These are phyloP conservation scores for Tetrapisispora namnaoensis DNA, from an alignment of 805 yeast species.

Conservation along the genomic window DNA sequence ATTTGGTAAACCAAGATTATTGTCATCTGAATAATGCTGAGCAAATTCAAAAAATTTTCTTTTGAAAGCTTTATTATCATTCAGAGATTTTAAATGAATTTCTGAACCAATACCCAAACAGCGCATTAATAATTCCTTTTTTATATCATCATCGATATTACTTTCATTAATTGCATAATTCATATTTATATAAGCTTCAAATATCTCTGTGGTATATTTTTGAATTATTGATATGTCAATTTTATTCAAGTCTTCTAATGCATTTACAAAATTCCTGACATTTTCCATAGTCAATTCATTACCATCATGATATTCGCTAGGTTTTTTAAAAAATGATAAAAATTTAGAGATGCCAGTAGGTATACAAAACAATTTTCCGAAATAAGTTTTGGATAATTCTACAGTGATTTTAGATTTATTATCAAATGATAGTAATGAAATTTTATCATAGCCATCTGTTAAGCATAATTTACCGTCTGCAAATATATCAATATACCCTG, in stretches of 20 bases:
- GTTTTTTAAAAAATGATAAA: background rate
- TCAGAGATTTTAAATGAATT: background rate
- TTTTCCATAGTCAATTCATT: background rate
- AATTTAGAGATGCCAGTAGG: background rate
- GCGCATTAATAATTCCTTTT: background rate
- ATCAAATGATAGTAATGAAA: slow-evolving; percentile 37
- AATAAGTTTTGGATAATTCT: slow-evolving; percentile 52
- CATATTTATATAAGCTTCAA: background rate
- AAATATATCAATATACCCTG: slow-evolving; percentile 43
- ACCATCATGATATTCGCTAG: too few species aligned
- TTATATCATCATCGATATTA: background rate
- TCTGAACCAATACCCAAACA: background rate
- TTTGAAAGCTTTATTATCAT: background rate
- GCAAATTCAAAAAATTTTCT: background rate
- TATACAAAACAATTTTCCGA: slow-evolving; percentile 49
- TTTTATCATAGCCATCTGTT: slow-evolving; percentile 34
- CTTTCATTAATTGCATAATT: background rate
- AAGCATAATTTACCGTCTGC: slow-evolving; percentile 39
- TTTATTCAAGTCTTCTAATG: background rate
- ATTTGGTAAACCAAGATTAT: background rate
- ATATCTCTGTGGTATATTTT: background rate
- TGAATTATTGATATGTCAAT: background rate
- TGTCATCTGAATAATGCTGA: background rate
- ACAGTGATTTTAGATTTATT: slow-evolving; percentile 35
- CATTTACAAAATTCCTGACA: background rate